Percentiles rank a stretch among this genome's conserved stretches.
These are phyloP conservation scores for Trypanosoma vivax DNA, from an alignment of 208 protist genomes.

Conservation along the genomic window DNA sequence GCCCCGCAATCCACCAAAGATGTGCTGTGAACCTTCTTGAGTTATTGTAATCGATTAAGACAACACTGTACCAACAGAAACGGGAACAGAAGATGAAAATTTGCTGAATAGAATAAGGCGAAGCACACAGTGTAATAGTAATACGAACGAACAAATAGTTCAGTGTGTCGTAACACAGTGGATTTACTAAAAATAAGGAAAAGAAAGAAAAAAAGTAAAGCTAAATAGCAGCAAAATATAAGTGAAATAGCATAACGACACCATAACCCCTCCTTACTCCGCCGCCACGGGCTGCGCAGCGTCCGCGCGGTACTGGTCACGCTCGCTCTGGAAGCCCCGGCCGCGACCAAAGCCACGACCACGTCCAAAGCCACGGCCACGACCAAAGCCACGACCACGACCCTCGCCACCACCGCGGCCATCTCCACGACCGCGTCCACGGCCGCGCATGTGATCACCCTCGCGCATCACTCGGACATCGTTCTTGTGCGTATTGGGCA, in stretches of 20 bases:
- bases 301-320: slow-evolving; percentile 60
- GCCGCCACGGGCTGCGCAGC: slow-evolving; percentile 32
- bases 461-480: too few species aligned
- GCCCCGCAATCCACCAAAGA: background rate
- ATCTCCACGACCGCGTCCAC: slow-evolving; percentile 51
- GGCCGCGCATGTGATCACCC: too few species aligned
- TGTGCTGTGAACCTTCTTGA: too few species aligned
- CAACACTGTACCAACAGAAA: too few species aligned
- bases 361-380: slow-evolving; percentile 38
- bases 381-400: slow-evolving; percentile 22
- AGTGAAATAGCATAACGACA: slow-evolving; percentile 12
- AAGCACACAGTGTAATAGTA: background rate
- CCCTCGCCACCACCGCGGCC: slow-evolving; percentile 32
- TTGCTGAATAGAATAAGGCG: background rate
- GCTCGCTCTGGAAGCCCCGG: slow-evolving; percentile 78
- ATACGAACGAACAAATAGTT: slow-evolving; percentile 1
- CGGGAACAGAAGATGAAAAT: background rate
- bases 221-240: slow-evolving; percentile 5
- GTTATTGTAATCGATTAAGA: too few species aligned
- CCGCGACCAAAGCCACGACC: slow-evolving; percentile 70
- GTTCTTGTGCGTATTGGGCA: slow-evolving; percentile 90
- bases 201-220: slow-evolving; percentile 8
- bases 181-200: slow-evolving; percentile 9
- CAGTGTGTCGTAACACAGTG: too few species aligned
- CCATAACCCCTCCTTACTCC: slow-evolving; percentile 35